Percentiles rank a stretch among this genome's conserved stretches.
Conservation (phyloP, 2,329 filamentous ascomycete species). For the Aspergillus alliaceus region DNA sequence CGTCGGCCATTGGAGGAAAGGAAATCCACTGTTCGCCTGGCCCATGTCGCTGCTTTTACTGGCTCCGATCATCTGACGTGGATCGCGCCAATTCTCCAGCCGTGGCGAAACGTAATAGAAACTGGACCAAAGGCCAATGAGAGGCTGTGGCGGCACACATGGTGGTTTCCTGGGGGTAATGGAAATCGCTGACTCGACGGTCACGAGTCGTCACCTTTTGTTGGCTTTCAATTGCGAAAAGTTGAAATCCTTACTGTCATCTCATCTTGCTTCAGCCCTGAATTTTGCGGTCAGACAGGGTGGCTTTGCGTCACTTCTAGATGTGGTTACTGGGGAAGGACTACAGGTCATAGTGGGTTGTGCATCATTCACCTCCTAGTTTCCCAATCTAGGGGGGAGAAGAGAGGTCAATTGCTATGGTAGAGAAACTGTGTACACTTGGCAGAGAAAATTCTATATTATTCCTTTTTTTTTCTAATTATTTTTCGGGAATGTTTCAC, state of each 20-base stretch:
- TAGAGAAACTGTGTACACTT: no score
- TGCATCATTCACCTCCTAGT: no score
- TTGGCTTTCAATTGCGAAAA: not conserved
- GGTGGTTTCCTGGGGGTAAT: slow-evolving; percentile 31
- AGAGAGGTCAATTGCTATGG: no score
- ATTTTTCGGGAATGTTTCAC: not conserved
- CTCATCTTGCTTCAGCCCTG: not conserved
- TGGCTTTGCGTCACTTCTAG: not conserved
- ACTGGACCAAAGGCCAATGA: slow-evolving; percentile 31
- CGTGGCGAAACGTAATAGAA: slow-evolving; percentile 40
- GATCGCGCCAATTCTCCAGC: slow-evolving; percentile 12
- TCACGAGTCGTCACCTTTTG: slow-evolving; percentile 13
- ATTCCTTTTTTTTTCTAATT: not conserved
- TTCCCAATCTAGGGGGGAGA: no score
- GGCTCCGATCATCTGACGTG: slow-evolving; percentile 34
- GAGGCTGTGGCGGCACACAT: slow-evolving; percentile 2
- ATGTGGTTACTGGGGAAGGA: no score
- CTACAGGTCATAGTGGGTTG: not conserved
- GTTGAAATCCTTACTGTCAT: slow-evolving; percentile 6
- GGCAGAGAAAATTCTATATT: not conserved
- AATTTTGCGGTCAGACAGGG: not conserved
- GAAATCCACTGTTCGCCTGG: not conserved
- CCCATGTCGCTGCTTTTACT: not conserved
- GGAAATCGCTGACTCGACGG: slow-evolving; percentile 19
- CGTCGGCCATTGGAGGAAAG: slow-evolving; percentile 5